Evolutionary conservation across 2,329 filamentous ascomycete genomes (phyloP), one percentile per base, ranked within the genome.

Genomic region (Teratosphaeria nubilosa): DNA sequence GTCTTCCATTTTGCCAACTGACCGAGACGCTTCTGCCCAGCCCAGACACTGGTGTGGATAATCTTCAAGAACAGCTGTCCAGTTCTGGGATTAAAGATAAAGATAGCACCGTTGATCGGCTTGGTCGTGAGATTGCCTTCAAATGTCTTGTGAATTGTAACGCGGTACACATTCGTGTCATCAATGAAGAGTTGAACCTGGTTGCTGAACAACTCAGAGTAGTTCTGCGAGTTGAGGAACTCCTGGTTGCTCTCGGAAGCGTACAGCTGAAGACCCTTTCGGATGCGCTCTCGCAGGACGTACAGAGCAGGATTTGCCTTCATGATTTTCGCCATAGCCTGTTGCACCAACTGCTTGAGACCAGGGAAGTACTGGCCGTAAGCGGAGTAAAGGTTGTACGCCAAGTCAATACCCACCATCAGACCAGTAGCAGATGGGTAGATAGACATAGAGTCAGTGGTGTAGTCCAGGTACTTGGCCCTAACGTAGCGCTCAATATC

Each of bases 301-400:
- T 97, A 99, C 32, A 99, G 77, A 2, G 94, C 94, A 16, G 94
- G 94, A 70, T 99, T 99, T 41, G 94, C 92, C 77, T 99, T 99
- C 94, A 99, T 99, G 72, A 99, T 85, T 85, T 99, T 99, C 54
- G 91, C 91, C 95, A 99, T 99, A 5, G 95, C 94, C 73, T 97
- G 92, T 74, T 99, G 95, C 27, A 99, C 80, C 25, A 99, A 82
- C 53, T 91, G 88, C 80, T 99, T 99, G 61, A 99, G 77, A 70
- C 94, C 94, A 53, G 94, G 94, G 85, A 99, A 99, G 78, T 96
- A 99, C 77, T 96, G 92, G 55, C 94, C 94, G 68, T 96, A 99
- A 0, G 94, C 94, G 7, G 94, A 97, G 78, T 97, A 97, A 48
- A 99, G 77, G 73, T 99, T 99, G 81, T 99, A 99, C 0, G 94